Conservation (phyloP, 768 basidiomycete species). For the Rhodotorula paludigena region DNA sequence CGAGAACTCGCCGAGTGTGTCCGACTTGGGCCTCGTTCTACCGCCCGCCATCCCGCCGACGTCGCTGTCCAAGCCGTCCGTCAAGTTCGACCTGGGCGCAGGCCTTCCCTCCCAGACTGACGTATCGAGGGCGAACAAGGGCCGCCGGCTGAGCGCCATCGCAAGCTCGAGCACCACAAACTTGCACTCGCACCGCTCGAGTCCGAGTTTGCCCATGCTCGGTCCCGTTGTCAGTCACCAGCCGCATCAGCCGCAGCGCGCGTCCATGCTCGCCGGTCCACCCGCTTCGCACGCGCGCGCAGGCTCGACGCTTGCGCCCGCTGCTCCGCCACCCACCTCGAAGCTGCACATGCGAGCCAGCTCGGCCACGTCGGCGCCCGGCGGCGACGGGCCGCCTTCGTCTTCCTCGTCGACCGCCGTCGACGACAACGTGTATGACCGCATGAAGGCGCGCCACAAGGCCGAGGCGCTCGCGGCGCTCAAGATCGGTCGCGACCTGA, state of each 20-base stretch:
- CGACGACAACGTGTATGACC: constrained; percentile 10
- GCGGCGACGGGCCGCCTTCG: background rate
- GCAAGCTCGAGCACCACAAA: background rate
- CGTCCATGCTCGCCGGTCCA: background rate
- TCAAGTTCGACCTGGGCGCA: constrained; percentile 30
- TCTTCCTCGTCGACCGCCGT: background rate
- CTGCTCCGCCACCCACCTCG: background rate
- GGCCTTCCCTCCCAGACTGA: constrained; percentile 3
- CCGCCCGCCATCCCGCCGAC: background rate
- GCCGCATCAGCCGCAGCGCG: background rate
- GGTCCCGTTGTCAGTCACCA: too few relatives aligned
- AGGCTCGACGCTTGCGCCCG: background rate
- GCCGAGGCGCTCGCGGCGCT: constrained; percentile 31
- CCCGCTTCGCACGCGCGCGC: background rate
- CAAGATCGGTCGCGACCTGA: constrained; percentile 30
- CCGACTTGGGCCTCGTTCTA: constrained; percentile 13
- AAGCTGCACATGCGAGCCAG: constrained; percentile 1
- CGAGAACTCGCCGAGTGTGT: constrained; percentile 21
- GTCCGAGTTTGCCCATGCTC: background rate
- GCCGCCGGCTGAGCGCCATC: constrained; percentile 11
- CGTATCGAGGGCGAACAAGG: background rate
- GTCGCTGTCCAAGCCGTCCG: constrained; percentile 3
- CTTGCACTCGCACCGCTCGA: background rate
- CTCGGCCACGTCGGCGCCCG: constrained; percentile 7
- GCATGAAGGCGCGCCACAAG: constrained; percentile 36